phyloP scores from a whole-genome alignment of 1,139 yeast species.

The Nakaseomyces delphensis region DNA sequence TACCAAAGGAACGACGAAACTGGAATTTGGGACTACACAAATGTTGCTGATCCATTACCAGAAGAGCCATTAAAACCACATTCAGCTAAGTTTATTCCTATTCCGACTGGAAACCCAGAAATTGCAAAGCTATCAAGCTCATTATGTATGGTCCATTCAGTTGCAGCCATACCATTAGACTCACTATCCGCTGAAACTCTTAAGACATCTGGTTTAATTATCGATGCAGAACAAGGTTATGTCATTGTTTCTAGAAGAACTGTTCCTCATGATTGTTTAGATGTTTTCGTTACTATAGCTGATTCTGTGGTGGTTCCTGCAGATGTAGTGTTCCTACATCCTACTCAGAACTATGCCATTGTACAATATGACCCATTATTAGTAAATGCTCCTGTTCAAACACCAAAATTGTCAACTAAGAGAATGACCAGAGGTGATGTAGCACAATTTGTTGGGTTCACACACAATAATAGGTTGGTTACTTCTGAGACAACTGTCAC shows the following conservation, averaged over 20 bases:
- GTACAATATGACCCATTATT: constrained; percentile 72
- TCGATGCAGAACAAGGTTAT: constrained; percentile 73
- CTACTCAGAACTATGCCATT: constrained; percentile 79
- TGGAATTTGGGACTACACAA: constrained; percentile 80
- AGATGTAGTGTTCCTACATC: constrained; percentile 74
- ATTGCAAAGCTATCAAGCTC: constrained; percentile 49
- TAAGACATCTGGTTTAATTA: constrained; percentile 66
- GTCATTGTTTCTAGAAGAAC: constrained; percentile 69
- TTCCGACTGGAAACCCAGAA: constrained; percentile 51
- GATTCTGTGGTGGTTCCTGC: constrained; percentile 81
- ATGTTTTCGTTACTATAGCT: constrained; percentile 70
- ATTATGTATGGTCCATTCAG: constrained; percentile 60
- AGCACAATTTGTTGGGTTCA: constrained; percentile 70
- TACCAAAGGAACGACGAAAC: constrained; percentile 73
- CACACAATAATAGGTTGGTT: constrained; percentile 58
- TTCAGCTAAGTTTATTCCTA: constrained; percentile 61
- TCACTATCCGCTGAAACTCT: constrained; percentile 57
- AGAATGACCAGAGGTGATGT: constrained; percentile 71
- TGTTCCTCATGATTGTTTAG: constrained; percentile 82
- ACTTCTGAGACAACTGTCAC: constrained; percentile 71
- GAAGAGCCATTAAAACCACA: constrained; percentile 45
- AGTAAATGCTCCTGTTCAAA: constrained; percentile 50
- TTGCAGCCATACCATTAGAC: constrained; percentile 63
- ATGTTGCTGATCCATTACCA: constrained; percentile 58
- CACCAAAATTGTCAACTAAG: constrained; percentile 52